Base-by-base conservation (phyloP, 208 protist genomes). In the Crithidia thermophila region DNA sequence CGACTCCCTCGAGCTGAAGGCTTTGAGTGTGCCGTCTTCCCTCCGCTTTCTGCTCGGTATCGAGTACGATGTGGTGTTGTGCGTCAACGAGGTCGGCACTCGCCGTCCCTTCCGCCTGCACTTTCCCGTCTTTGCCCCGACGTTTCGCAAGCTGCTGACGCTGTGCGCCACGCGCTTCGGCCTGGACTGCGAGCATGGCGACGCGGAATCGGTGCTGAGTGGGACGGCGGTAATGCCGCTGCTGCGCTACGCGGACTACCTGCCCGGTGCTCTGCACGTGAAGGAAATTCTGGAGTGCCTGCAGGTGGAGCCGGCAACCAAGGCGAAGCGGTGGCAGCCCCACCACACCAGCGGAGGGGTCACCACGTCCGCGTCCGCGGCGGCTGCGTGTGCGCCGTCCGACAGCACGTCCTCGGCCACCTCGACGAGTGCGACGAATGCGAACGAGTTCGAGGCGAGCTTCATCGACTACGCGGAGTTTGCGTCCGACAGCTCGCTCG, bases 191-290 rank as follows among this genome's bases (percentile, higher is more conserved):
- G 70, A 56, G 30, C 76, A 91, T 45, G 30, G 69, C 14, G 74
- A 77, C 13, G 72, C 82, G 46, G 71, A 61, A 21, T 87, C 84
- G 8, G 42, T 88, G 43, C 75, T 95, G 14, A 67, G 57, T 20
- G 90, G 90, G 56, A 73, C 75, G 27, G 84, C 81, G 13, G 55
- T 77, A n/a, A 82, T 91, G 73, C 90, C 90, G 7, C 59, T 90
- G 45, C 72, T 95, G 50, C 86, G 85, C n/a, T 93, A 95, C 70
- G 76, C 81, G 20, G 90, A 95, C 55, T 95, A 89, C 72, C 61
- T 95, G 11, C 90, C 86, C 21, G 85, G 90, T 21, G 87, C 75
- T 11, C 78, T 95, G 20, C 76, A 86, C 63, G 67, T 88, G 20
- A 77, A 86, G 27, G 86, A 95, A 58, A 43, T 93, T 16, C 52